These are phyloP conservation scores for Aaosphaeria pasadenensis DNA, from an alignment of 2,329 filamentous ascomycete genomes.

Conservation along the genomic window DNA sequence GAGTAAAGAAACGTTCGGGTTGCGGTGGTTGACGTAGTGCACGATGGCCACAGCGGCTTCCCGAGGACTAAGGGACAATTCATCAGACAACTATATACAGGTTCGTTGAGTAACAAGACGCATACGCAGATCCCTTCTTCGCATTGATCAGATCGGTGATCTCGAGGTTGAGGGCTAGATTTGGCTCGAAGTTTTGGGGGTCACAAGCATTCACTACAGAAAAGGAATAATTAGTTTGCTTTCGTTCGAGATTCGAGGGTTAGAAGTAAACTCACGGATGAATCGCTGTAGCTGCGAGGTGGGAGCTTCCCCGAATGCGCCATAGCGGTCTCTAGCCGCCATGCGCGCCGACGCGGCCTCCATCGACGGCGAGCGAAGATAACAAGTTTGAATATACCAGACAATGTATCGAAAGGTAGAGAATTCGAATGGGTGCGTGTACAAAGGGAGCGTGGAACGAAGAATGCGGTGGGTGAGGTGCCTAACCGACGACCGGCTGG, in stretches of 20 bases:
- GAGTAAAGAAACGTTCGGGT: slow-evolving; percentile 88
- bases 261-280: slow-evolving; percentile 58
- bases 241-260: neutral
- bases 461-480: no score
- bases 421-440: no score
- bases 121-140: slow-evolving; percentile 87
- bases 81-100: slow-evolving; percentile 12
- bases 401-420: no score
- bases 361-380: slow-evolving; percentile 47
- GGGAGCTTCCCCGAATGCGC: slow-evolving; percentile 72
- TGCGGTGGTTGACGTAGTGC: slow-evolving; percentile 92
- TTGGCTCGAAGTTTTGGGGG: slow-evolving; percentile 96
- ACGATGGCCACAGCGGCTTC: slow-evolving; percentile 94
- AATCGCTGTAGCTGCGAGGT: slow-evolving; percentile 90
- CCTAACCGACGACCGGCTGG: no score
- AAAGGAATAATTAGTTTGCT: neutral
- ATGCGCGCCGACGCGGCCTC: slow-evolving; percentile 95
- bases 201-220: slow-evolving; percentile 80
- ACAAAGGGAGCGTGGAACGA: no score
- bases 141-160: slow-evolving; percentile 94
- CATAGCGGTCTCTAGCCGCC: slow-evolving; percentile 91
- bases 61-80: slow-evolving; percentile 58
- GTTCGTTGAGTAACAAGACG: slow-evolving; percentile 1
- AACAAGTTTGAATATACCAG: no score
- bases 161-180: slow-evolving; percentile 93